Base-by-base conservation (phyloP, 371 early-diverging fungal species). In the Mortierella sp. region DNA sequence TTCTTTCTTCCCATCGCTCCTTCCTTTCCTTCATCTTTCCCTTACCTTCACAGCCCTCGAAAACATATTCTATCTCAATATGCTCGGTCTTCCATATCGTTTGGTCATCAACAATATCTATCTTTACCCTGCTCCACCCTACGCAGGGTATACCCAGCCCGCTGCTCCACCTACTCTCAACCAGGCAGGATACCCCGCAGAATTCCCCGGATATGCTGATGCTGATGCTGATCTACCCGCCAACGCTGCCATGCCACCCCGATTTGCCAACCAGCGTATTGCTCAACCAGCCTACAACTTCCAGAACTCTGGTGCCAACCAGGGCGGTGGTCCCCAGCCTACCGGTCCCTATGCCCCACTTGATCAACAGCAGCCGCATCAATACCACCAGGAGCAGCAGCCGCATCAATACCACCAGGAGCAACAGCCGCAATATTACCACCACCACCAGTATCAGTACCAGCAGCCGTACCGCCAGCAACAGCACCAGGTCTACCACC, bases 181-280 rank as follows among this genome's bases (percentile, higher is more conserved):
- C n/a, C n/a, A n/a, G n/a, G n/a, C n/a, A n/a, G n/a, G n/a, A n/a
- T n/a, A n/a, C n/a, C n/a, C n/a, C n/a, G n/a, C n/a, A 10, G 66
- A 70, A 2, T 77, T 73, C 61, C 73, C 68, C 34, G 77, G 77
- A 8, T 79, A 80, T 29, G 29, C 74, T 22, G 76, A 80, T 39
- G 52, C 69, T n/a, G 74, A 79, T 44, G 80, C 83, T 22, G 83
- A 85, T 34, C 83, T 84, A 2, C 48, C 77, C 22, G 55, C 61
- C 13, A 69, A 70, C 48, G 64, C 52, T 19, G 79, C 84, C 64
- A 83, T 83, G 84, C 76, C 84, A 26, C 84, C 79, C 22, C 79
- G 84, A 26, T 75, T 79, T 70, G 79, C 76, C 39, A 81, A 81
- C 76, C 79, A 79, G 52, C 77, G 79, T 6, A 68, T 72, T 5